Evolutionary conservation across 2,329 filamentous ascomycete species (phyloP), one percentile per base, ranked within the genome.

Genomic region (Paramyrothecium sp.): DNA sequence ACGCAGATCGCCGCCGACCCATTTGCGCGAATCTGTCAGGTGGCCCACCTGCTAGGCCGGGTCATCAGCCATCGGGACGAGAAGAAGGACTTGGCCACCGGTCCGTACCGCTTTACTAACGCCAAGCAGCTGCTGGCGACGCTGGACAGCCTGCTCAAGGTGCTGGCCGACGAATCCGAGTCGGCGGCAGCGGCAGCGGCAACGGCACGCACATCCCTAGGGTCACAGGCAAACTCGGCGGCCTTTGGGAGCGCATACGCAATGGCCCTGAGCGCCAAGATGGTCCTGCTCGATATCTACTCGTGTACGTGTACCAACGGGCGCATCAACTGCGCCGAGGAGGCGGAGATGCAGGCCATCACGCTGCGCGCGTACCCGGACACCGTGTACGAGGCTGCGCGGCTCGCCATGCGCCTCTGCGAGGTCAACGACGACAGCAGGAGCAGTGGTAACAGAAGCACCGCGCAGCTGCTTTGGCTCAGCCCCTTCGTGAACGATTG

Each of bases 1-100:
- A 11, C 46, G 46, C 46, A 48, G 46, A 48, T 48, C 19, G 46
- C 46, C 46, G 46, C 46, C 46, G 46, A 48, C 46, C 46, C 46
- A 48, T 48, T 48, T 48, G 46, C 46, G 46, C 46, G 46, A 48
- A 48, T 20, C 46, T 48, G 46, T 48, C 46, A 48, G 46, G 46
- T 48, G 46, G 46, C 46, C 46, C 46, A 48, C 46, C 19, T 48
- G 46, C 19, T 48, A 48, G 46, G 46, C 19, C 10, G 46, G 21
- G 46, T 48, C 46, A 48, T 48, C 46, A 48, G 46, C 46, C 46
- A 48, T 48, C 46, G 46, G 46, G 46, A 48, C 46, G 46, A 48
- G 21, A 48, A 48, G 46, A n/a, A 41, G 34, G 46, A 48, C 13
- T n/a, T 20, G 46, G 46, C 46, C 46, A 48, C 10, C 46, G 46